These are phyloP conservation scores for Phytophthora citrophthora DNA, from an alignment of 352 stramenopile species.

Conservation along the genomic window DNA sequence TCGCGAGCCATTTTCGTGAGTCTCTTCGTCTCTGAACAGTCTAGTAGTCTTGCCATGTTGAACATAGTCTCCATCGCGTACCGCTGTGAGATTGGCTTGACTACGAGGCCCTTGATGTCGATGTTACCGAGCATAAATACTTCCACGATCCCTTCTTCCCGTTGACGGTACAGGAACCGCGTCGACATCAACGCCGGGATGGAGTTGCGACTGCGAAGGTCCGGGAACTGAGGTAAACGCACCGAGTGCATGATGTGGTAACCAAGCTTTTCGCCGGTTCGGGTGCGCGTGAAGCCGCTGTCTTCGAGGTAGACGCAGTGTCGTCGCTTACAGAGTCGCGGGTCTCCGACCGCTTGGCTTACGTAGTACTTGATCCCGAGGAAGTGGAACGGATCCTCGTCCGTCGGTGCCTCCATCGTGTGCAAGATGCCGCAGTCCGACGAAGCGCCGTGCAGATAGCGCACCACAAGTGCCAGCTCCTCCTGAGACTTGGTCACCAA, in stretches of 20 bases:
- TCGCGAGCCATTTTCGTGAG: slow-evolving; percentile 51
- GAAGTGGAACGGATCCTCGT: slow-evolving; percentile 50
- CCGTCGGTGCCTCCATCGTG: slow-evolving; percentile 40
- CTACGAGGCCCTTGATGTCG: slow-evolving; percentile 32
- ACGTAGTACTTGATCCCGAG: slow-evolving; percentile 61
- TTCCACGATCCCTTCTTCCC: slow-evolving; percentile 36
- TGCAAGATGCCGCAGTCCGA: slow-evolving; percentile 47
- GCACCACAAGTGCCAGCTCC: slow-evolving; percentile 58
- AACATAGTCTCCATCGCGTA: slow-evolving; percentile 38
- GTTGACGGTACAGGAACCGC: slow-evolving; percentile 52
- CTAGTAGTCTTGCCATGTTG: slow-evolving; percentile 37
- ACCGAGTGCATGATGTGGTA: slow-evolving; percentile 59
- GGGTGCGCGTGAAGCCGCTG: slow-evolving; percentile 44
- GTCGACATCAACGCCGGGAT: slow-evolving; percentile 36
- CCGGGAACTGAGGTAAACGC: slow-evolving; percentile 40
- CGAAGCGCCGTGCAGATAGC: slow-evolving; percentile 48
- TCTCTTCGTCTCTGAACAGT: slow-evolving; percentile 53
- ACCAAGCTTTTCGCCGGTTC: slow-evolving; percentile 44
- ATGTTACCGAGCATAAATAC: slow-evolving; percentile 47
- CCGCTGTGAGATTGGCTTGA: slow-evolving; percentile 25
- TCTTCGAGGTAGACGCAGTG: slow-evolving; percentile 57
- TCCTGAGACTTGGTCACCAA: slow-evolving; percentile 46
- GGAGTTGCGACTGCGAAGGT: slow-evolving; percentile 38
- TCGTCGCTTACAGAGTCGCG: slow-evolving; percentile 31
- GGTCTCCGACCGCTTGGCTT: slow-evolving; percentile 36